Base-by-base conservation (phyloP, 805 yeast genomes). In the Wickerhamiella alocasiicola region DNA sequence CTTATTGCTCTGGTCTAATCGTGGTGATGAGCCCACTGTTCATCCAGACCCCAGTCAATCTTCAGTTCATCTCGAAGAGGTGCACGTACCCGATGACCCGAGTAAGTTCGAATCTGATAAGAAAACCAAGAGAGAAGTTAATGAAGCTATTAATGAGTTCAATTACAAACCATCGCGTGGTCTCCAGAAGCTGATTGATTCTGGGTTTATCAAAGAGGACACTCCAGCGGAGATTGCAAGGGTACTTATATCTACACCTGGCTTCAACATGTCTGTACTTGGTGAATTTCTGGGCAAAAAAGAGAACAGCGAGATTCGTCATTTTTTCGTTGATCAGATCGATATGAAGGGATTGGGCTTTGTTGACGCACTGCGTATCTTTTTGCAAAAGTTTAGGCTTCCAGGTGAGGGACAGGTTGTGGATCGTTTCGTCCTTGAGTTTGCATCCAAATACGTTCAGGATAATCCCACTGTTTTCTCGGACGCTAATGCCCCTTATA, bases 331-430 rank as follows among this genome's bases (percentile, higher is more conserved):
- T 21, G 95, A 87, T 55, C 63, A 70, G 47, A 78, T 91, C 77
- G 82, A 85, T 42, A 88, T 91, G 57, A 62, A 70, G 4, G 67
- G 68, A 25, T 57, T 70, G 49, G 65, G 75, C 1, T 85, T 91
- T 55, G 85, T 87, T 12, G 94, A 79, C 50, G 93, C 97, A 0
- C 65, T 91, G 64, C 72, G 98, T 49, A 66, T 63, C 12, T 84
- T 84, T 54, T 67, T 91, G 44, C 98, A 93, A 55, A 70, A 75
- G 36, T 93, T 91, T 63, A 70, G 98, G 57, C 69, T 91, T 45
- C 98, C 99, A 2, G 99, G 99, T 38, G 99, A 91, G 62, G 87
- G 95, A 4, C 99, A 91, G 63, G 88, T 91, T 55, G 88, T 91
- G 56, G 98, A 91, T 66, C 71, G 99, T 51, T 84, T 78, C 56